A percentile compares a stretch with the other conserved stretches of the same genome.
Conservation (phyloP, 345 rosid species). For the Aurinia saxatilis region DNA sequence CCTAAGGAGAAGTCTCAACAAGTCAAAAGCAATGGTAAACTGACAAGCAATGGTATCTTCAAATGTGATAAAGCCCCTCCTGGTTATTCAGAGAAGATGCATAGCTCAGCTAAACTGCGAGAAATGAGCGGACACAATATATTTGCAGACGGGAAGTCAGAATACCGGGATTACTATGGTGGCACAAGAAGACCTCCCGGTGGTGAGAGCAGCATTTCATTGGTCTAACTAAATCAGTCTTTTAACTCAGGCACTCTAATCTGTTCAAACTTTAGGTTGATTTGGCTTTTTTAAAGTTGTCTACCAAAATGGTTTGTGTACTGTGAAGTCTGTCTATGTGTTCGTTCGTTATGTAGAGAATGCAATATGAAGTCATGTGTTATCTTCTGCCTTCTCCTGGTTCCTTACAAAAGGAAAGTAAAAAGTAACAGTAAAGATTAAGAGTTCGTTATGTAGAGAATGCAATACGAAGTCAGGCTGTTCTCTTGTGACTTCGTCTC, state of each 20-base stretch:
- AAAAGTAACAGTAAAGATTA: no score
- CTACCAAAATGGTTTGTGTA: no score
- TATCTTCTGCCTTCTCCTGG: no score
- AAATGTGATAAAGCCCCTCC: constrained; percentile 48
- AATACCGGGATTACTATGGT: constrained; percentile 58
- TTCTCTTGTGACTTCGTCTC: no score
- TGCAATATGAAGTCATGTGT: no score
- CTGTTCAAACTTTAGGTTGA: neutral
- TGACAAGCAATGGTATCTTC: constrained; percentile 65
- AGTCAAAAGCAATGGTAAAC: constrained; percentile 52
- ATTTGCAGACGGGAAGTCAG: constrained; percentile 68
- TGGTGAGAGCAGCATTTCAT: constrained; percentile 74
- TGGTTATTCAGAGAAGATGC: constrained; percentile 59
- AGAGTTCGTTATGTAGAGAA: no score
- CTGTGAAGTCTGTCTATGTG: no score
- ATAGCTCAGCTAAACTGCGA: constrained; percentile 54
- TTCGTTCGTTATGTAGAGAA: no score
- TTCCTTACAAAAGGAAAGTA: no score
- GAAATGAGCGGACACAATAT: constrained; percentile 79
- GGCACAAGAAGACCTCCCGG: constrained; percentile 86
- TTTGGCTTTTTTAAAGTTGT: no score
- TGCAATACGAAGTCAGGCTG: no score
- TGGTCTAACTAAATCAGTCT: neutral
- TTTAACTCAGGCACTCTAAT: neutral
- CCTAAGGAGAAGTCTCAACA: constrained; percentile 48